Evolutionary conservation across 2,329 filamentous ascomycete species (phyloP), one percentile per base, ranked within the genome.

Genomic region (Monosporascus sp.): DNA sequence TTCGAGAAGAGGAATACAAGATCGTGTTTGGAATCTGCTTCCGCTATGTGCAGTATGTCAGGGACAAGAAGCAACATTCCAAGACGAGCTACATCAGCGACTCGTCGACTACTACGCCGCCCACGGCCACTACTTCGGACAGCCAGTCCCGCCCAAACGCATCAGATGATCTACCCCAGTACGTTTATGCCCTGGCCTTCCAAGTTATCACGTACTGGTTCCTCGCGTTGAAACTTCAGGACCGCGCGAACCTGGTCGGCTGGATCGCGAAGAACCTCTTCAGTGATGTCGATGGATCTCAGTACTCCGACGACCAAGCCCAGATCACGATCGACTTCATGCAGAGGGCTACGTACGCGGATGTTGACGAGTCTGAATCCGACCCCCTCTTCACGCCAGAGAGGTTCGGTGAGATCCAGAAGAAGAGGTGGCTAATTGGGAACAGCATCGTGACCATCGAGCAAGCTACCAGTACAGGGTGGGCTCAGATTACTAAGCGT

Each of bases 131-230:
- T 18, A 48, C 52, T 51, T 65, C 63, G 53, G 69, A 71, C 8
- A 51, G 55, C 37, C 58, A 60, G 9, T 59, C 60, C 2, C 67
- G 66, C 37, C 67, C 71, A 14, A 70, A 65, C 48, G 62, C 69
- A 8, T 70, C 85, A 7, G 88, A 94, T 56, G 90, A 94, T 59
- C 78, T 96, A 49, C 91, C 92, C 5, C 89, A 94, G 69, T 99
- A 99, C 68, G 90, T 99, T 26, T 94, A 95, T 69, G 89, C 91
- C 2, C 76, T 97, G 50, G 93, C 93, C 8, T 96, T 96, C 67
- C 92, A 97, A 68, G 91, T 96, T 62, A 92, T 99, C 60, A 88
- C 91, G 2, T 97, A 96, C 67, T 99, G 94, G 94, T 99, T 97
- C 68, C 79, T 99, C 61, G 89, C 91, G 1, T 70, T 99, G 62